Conservation (phyloP, 1,139 yeast genomes). For the Wickerhamomyces sp. region DNA sequence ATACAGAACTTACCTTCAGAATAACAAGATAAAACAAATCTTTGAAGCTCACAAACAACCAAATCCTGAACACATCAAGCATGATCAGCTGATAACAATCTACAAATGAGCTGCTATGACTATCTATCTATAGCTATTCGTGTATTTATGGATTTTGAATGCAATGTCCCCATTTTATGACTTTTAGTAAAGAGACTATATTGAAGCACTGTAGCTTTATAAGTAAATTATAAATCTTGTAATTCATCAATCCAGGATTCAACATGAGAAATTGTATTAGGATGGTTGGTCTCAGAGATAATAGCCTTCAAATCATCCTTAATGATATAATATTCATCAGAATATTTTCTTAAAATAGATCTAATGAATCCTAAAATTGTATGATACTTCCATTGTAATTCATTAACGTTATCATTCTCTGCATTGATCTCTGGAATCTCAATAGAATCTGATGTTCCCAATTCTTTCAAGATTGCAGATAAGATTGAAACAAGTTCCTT, state of each 20-base stretch:
- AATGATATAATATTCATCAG: slow-evolving; percentile 27
- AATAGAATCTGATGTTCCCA: slow-evolving; percentile 29
- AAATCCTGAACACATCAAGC: slow-evolving; percentile 2
- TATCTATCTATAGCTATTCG: slow-evolving; percentile 6
- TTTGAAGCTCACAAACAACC: slow-evolving; percentile 12
- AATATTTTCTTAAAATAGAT: slow-evolving; percentile 35
- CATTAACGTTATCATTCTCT: slow-evolving; percentile 17
- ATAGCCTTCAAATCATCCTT: slow-evolving; percentile 22
- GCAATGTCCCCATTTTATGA: too few relatives aligned
- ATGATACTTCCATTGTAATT: slow-evolving; percentile 34
- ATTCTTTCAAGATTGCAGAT: slow-evolving; percentile 26
- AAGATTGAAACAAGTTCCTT: slow-evolving; percentile 36
- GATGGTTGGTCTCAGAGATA: slow-evolving; percentile 26
- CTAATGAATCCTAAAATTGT: slow-evolving; percentile 31
- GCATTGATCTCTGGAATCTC: slow-evolving; percentile 24
- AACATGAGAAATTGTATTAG: slow-evolving; percentile 25
- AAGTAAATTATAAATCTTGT: slow-evolving; percentile 18
- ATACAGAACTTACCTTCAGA: slow-evolving; percentile 21
- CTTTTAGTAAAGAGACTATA: too few relatives aligned
- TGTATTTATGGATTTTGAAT: neutral
- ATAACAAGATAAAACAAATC: slow-evolving; percentile 22
- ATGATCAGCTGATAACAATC: slow-evolving; percentile 1
- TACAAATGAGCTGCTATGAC: neutral
- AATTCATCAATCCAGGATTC: slow-evolving; percentile 31
- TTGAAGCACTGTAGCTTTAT: too few relatives aligned